Evolutionary conservation across 2,329 filamentous ascomycete species (phyloP).

Genomic region (Fusarium sp.): DNA sequence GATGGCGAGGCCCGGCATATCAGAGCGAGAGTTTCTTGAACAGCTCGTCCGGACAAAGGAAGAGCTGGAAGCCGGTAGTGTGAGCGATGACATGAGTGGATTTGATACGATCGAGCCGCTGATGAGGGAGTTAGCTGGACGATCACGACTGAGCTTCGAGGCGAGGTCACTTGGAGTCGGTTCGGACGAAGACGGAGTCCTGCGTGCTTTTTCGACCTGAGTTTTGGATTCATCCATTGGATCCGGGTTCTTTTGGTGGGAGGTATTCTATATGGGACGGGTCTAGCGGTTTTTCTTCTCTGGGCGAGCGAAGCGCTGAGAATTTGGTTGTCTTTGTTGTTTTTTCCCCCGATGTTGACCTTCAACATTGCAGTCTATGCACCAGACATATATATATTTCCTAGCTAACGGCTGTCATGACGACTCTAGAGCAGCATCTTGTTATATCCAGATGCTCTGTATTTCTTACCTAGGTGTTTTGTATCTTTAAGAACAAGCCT

Average conservation of each 20-base stretch:
- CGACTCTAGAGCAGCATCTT: constrained; percentile 24
- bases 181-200: constrained; percentile 36
- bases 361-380: constrained; percentile 35
- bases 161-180: constrained; percentile 46
- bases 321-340: constrained; percentile 17
- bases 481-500: not conserved
- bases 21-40: constrained; percentile 51
- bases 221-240: not conserved
- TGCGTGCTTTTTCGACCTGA: constrained; percentile 37
- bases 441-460: not conserved
- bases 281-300: not conserved
- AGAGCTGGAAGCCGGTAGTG: constrained; percentile 46
- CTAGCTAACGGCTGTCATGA: constrained; percentile 42
- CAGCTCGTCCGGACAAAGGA: constrained; percentile 48
- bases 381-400: constrained; percentile 39
- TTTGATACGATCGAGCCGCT: constrained; percentile 61
- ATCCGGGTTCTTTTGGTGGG: not conserved
- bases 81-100: constrained; percentile 53
- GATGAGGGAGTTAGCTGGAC: constrained; percentile 61
- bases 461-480: not conserved
- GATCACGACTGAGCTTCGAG: constrained; percentile 48
- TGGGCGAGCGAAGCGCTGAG: constrained; percentile 37
- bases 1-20: constrained; percentile 46
- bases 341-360: not conserved
- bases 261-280: not conserved